Evolutionary conservation across 805 yeast genomes (phyloP).

Genomic region (Pichia kluyveri): DNA sequence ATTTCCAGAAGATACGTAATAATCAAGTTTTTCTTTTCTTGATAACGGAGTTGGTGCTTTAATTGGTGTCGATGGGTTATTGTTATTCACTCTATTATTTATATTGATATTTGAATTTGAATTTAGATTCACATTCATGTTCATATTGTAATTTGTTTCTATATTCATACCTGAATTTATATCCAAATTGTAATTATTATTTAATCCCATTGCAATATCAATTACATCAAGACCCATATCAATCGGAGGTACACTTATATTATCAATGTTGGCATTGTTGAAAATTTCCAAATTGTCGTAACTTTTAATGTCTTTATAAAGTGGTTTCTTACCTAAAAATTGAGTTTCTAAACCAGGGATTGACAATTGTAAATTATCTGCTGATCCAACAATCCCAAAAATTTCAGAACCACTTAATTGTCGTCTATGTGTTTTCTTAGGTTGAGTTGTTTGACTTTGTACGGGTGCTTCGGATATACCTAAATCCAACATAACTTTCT

Average conservation of each 20-base stretch:
- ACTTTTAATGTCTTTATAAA: slow-evolving; percentile 28
- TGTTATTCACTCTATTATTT: too few species aligned
- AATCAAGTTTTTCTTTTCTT: slow-evolving; percentile 25
- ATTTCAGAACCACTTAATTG: slow-evolving; percentile 74
- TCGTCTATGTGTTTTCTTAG: slow-evolving; percentile 37
- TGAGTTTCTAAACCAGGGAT: slow-evolving; percentile 37
- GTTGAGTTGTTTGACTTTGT: neutral
- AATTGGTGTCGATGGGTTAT: neutral
- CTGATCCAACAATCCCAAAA: slow-evolving; percentile 57
- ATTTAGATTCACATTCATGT: neutral
- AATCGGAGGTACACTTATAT: neutral
- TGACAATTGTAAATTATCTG: slow-evolving; percentile 48
- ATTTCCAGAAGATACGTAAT: slow-evolving; percentile 34
- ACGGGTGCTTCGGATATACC: slow-evolving; percentile 27
- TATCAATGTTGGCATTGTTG: neutral
- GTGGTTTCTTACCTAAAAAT: slow-evolving; percentile 21
- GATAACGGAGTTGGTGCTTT: neutral
- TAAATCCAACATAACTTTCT: slow-evolving; percentile 22
- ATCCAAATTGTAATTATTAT: too few species aligned
- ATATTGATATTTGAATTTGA: too few species aligned
- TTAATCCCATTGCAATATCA: too few species aligned
- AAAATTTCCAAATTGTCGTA: slow-evolving; percentile 15
- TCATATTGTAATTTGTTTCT: neutral
- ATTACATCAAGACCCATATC: too few species aligned
- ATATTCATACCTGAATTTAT: too few species aligned